These are phyloP conservation scores for Epichloe sylvatica DNA, from an alignment of 2,329 filamentous ascomycete genomes.

Conservation along the genomic window DNA sequence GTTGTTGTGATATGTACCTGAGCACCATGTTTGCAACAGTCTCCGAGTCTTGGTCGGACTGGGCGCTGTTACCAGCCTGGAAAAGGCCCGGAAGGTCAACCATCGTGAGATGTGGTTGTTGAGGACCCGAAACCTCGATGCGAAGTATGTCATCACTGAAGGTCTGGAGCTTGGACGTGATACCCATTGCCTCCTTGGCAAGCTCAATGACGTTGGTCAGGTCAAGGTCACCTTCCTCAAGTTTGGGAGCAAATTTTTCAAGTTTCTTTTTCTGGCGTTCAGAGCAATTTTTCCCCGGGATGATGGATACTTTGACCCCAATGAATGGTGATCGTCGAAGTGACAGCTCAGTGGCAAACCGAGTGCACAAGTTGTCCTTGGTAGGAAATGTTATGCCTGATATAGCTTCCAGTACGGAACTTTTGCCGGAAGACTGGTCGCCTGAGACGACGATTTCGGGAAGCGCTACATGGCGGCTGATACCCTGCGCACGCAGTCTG, in stretches of 20 bases:
- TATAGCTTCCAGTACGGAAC: constrained; percentile 50
- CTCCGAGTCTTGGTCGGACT: constrained; percentile 28
- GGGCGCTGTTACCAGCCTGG: constrained; percentile 28
- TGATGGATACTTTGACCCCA: constrained; percentile 19
- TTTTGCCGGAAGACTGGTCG: constrained; percentile 49
- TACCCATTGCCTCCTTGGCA: constrained; percentile 35
- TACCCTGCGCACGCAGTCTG: constrained; percentile 4
- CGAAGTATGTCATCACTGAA: constrained; percentile 33
- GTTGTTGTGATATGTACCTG: constrained; percentile 40
- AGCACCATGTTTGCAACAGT: constrained; percentile 33
- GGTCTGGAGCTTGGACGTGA: constrained; percentile 19
- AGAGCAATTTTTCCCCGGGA: constrained; percentile 17
- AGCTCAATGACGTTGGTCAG: constrained; percentile 23
- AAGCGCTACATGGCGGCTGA: constrained; percentile 18
- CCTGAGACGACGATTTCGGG: constrained; percentile 43
- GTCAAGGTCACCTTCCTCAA: constrained; percentile 6
- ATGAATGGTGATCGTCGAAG: constrained; percentile 30
- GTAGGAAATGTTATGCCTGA: constrained; percentile 45
- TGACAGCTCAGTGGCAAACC: constrained; percentile 48
- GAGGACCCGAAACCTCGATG: constrained; percentile 32
- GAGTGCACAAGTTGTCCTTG: constrained; percentile 44
- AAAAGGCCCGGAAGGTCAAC: constrained; percentile 47
- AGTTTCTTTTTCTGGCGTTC: constrained; percentile 13
- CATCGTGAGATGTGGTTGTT: constrained; percentile 39
- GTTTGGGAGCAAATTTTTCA: constrained; percentile 12